Percentiles rank a stretch among this genome's conserved stretches.
Evolutionary conservation across 176 grass and related monocot species (phyloP).

Genomic region (Bonia amplexicaulis): DNA sequence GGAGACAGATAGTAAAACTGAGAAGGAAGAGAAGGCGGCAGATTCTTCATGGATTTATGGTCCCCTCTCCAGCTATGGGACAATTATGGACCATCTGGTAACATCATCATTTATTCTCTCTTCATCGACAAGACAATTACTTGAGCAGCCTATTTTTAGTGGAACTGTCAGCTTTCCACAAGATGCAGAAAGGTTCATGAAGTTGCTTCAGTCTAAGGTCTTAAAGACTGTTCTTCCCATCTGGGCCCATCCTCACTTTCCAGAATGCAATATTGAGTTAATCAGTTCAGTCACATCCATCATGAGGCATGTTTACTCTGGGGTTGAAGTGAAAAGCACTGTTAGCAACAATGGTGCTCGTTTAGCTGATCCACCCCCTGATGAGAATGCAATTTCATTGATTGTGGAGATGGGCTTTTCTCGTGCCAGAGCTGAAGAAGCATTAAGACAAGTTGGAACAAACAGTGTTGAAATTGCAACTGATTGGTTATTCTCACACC

Average conservation of each 20-base stretch:
- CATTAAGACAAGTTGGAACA: conserved; percentile 82
- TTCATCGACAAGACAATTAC: conserved; percentile 80
- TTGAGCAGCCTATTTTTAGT: conserved; percentile 85
- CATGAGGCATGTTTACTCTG: conserved; percentile 92
- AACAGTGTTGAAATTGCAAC: conserved; percentile 97
- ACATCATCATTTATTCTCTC: conserved; percentile 93
- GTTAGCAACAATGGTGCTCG: conserved; percentile 43
- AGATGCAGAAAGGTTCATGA: conserved; percentile 85
- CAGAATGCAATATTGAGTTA: conserved; percentile 76
- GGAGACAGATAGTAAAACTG: conserved; percentile 67
- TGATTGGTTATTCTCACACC: conserved; percentile 97
- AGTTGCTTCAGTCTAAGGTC: conserved; percentile 89
- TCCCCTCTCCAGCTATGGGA: conserved; percentile 74
- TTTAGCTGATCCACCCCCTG: conserved; percentile 79
- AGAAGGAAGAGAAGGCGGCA: conserved; percentile 56
- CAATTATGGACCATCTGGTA: conserved; percentile 74
- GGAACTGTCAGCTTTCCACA: conserved; percentile 62
- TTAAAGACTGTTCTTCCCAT: conserved; percentile 88
- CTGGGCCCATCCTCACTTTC: conserved; percentile 84
- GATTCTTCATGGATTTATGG: conserved; percentile 94
- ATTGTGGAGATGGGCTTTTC: conserved; percentile 99
- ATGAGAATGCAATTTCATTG: conserved; percentile 83
- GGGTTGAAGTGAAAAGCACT: conserved; percentile 74
- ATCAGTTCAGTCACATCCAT: conserved; percentile 88
- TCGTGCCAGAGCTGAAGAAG: conserved; percentile 89